Evolutionary conservation across 495 filamentous ascomycete genomes (phyloP), one percentile per base, ranked within the genome.

Genomic region (Diplogelasinospora grovesii): DNA sequence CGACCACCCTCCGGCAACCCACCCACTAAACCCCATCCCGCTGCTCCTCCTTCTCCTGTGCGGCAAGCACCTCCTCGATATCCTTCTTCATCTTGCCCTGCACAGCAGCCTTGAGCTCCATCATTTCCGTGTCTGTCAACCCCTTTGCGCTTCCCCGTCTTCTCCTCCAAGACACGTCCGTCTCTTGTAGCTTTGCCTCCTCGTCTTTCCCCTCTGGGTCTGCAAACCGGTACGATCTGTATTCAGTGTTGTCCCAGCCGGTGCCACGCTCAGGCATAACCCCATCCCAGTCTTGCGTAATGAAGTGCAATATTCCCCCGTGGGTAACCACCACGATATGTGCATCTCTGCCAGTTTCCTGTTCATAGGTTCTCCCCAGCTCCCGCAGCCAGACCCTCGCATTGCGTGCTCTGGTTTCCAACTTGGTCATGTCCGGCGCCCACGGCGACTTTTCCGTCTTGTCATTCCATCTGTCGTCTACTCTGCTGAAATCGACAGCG

Each of bases 201-300:
- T 77, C 74, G 36, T 81, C 75, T 33, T 68, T 75, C 26, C 73
- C 68, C 18, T 69, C 57, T 15, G 63, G 63, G 18, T 79, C 70
- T 4, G 61, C 64, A 65, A 93, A 94, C 22, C 61, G 61, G 59
- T 83, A 96, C 6, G 76, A 79, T 35, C 89, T 79, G 54, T 72
- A 85, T 62, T 95, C 89, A 8, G 82, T 82, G 60, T 96, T 95
- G 8, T 49, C 48, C 89, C 89, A 95, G 13, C 85, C 86, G 0
- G 88, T 93, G 21, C 86, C 82, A 40, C 63, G 57, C 39, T 72
- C 71, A 21, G 66, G 53, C 29, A 69, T 70, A 48, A 73, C 65
- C 9, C 79, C 84, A 31, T 77, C 69, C 79, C 82, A 95, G 47
- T 95, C 88, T 45, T 88, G 74, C 3, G 87, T 94, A 36, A 97